A percentile compares a stretch with the other conserved stretches of the same genome.
These are phyloP conservation scores for Acacia acuminata DNA, from an alignment of 306 rosid species.

Conservation along the genomic window DNA sequence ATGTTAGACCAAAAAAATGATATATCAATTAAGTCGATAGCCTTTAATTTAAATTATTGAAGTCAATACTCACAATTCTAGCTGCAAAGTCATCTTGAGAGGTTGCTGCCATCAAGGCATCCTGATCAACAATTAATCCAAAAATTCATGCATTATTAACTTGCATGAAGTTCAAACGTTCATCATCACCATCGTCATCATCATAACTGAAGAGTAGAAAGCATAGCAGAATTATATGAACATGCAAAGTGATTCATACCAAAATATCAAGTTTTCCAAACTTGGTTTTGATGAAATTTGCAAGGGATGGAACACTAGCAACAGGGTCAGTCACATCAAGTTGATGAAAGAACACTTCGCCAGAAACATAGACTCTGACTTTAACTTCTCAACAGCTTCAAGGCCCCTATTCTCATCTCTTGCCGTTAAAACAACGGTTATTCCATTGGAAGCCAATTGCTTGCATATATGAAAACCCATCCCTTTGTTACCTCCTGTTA, in stretches of 20 bases:
- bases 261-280: slow-evolving; percentile 40
- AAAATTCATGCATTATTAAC: no score
- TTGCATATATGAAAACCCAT: background rate
- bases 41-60: no score
- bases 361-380: slow-evolving; percentile 15
- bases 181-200: no score
- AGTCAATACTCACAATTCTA: no score
- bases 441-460: background rate
- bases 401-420: slow-evolving; percentile 36
- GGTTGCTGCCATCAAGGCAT: no score
- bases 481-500: background rate
- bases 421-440: slow-evolving; percentile 31
- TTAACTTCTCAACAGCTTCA: slow-evolving; percentile 39
- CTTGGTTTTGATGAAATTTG: slow-evolving; percentile 33
- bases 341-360: slow-evolving; percentile 29
- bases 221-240: no score
- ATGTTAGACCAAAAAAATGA: no score
- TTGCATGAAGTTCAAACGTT: no score
- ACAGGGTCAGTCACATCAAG: background rate
- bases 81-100: no score
- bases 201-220: no score
- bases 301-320: slow-evolving; percentile 24
- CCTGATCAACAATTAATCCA: no score
- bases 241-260: background rate
- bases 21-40: no score